phyloP scores from a whole-genome alignment of 106 monocot genomes.

The Cymbidium sinense region DNA sequence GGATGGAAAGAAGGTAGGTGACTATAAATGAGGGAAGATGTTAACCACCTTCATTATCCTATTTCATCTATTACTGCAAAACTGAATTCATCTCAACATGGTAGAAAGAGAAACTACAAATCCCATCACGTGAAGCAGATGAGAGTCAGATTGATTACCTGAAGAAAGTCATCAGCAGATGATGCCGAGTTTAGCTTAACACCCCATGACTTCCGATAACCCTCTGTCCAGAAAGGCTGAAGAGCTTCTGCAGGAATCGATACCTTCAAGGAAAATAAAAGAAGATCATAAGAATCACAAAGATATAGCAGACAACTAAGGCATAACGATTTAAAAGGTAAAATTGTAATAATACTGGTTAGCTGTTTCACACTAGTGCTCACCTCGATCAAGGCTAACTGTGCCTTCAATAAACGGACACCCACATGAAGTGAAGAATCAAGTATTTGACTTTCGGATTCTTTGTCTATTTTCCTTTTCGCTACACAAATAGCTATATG shows the following conservation, averaged over 20 bases:
- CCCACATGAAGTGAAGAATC: constrained; percentile 47
- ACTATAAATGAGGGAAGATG: too few species aligned
- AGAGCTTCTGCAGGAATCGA: constrained; percentile 87
- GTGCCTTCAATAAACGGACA: constrained; percentile 59
- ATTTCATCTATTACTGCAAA: too few species aligned
- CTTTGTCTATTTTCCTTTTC: constrained; percentile 38
- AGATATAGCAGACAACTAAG: not conserved
- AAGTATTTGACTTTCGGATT: constrained; percentile 36
- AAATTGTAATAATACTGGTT: not conserved
- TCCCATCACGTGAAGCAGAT: not conserved
- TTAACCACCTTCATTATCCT: too few species aligned
- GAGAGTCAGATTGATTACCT: constrained; percentile 31
- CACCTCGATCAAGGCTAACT: constrained; percentile 66
- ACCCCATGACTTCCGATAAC: constrained; percentile 82
- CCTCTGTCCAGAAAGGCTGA: constrained; percentile 79
- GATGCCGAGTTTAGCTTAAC: constrained; percentile 65
- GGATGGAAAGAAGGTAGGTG: too few species aligned
- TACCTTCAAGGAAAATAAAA: constrained; percentile 37
- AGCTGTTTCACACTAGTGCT: not conserved
- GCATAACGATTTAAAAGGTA: not conserved
- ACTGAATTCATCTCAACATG: too few species aligned
- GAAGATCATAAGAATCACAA: not conserved
- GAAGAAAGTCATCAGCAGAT: constrained; percentile 67
- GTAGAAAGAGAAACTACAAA: too few species aligned
- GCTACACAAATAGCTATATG: constrained; percentile 52